Percentiles rank a stretch among this genome's conserved stretches.
Conservation (phyloP, 78 protist species). For the Neovahlkampfia damariscottae region DNA sequence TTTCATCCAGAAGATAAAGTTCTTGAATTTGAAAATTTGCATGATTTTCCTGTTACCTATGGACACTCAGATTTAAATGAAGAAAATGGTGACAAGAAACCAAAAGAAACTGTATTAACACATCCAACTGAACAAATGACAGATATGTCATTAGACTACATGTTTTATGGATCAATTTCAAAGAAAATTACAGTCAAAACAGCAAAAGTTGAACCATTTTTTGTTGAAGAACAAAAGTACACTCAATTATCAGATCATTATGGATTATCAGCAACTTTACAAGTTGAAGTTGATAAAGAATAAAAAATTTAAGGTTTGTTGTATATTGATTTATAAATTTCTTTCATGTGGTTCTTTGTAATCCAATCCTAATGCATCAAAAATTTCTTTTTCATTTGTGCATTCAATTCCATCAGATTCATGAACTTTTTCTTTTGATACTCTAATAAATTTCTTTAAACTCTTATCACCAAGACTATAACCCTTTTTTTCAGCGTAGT, state of each 20-base stretch:
- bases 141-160: background rate
- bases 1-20: background rate
- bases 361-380: conserved; percentile 27
- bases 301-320: too few relatives aligned
- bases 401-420: conserved; percentile 16
- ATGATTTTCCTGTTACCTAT: background rate
- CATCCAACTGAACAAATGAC: background rate
- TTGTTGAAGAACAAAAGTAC: background rate
- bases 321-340: background rate
- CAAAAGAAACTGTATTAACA: background rate
- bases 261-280: too few relatives aligned
- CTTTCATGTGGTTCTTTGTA: conserved; percentile 22
- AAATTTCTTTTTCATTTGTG: conserved; percentile 20
- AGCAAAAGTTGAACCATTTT: background rate
- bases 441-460: conserved; percentile 2
- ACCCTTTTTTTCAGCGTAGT: conserved; percentile 23
- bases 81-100: background rate
- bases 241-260: background rate
- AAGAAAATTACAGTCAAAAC: background rate
- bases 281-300: too few relatives aligned
- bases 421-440: background rate
- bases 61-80: background rate
- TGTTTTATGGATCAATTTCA: background rate
- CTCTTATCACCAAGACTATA: conserved; percentile 9
- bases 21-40: background rate